These are phyloP conservation scores for Pyricularia grisea DNA, from an alignment of 2,329 filamentous ascomycete genomes.

Conservation along the genomic window DNA sequence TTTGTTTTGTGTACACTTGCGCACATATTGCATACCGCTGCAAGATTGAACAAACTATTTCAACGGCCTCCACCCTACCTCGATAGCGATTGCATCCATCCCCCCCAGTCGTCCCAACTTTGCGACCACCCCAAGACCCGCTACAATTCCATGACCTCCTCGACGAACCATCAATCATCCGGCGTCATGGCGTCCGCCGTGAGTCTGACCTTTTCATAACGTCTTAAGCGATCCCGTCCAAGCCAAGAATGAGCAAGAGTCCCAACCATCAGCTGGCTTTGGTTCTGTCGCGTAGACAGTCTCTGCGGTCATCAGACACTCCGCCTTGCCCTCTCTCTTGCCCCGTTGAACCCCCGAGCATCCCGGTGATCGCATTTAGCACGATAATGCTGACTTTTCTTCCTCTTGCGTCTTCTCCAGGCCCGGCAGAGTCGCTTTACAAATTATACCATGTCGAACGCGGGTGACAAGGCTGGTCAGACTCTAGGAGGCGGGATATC, in stretches of 20 bases:
- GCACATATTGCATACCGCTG: background rate
- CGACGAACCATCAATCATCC: slow-evolving; percentile 20
- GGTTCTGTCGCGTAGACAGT: background rate
- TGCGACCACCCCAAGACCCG: background rate
- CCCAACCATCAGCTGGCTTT: background rate
- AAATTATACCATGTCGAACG: slow-evolving; percentile 23
- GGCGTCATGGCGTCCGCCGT: slow-evolving; percentile 27
- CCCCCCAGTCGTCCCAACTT: slow-evolving; percentile 8
- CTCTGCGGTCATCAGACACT: background rate
- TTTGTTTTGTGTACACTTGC: background rate
- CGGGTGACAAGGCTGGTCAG: slow-evolving; percentile 23
- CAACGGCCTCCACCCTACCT: background rate
- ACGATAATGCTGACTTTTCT: background rate
- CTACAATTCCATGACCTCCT: slow-evolving; percentile 18
- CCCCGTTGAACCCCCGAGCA: background rate
- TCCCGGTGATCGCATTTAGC: background rate
- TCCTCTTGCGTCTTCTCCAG: slow-evolving; percentile 14
- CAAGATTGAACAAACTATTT: background rate
- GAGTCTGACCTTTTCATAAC: slow-evolving; percentile 19
- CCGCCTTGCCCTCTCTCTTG: background rate
- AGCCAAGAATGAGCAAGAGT: background rate
- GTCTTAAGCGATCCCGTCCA: slow-evolving; percentile 7
- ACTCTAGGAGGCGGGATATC: slow-evolving; percentile 26
- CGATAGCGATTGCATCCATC: slow-evolving; percentile 6
- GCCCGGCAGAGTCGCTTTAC: slow-evolving; percentile 27